These are phyloP conservation scores for Lizonia empirigonia DNA, from an alignment of 2,329 filamentous ascomycete genomes.

Conservation along the genomic window DNA sequence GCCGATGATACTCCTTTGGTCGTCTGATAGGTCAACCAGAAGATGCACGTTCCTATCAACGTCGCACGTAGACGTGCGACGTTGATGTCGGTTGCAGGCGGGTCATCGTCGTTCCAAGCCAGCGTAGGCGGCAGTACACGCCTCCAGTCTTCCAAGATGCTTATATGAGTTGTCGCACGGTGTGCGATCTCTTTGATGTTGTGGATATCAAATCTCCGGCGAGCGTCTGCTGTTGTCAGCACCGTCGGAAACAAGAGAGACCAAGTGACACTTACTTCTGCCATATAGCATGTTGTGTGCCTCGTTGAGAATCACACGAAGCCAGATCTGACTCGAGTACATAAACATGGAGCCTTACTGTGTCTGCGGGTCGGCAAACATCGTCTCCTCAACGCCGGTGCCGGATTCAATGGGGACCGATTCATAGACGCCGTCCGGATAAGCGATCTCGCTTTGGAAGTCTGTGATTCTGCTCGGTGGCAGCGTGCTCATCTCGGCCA, in stretches of 20 bases:
- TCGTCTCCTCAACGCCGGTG: constrained; percentile 9
- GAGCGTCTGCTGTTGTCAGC: constrained; percentile 40
- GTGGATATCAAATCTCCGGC: constrained; percentile 42
- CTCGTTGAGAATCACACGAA: constrained; percentile 62
- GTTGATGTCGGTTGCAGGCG: constrained; percentile 76
- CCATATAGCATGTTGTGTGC: constrained; percentile 63
- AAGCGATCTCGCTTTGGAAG: constrained; percentile 66
- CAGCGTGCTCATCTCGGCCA: constrained; percentile 76
- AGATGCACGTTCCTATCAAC: constrained; percentile 51
- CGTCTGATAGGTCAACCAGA: constrained; percentile 35
- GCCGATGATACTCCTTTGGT: constrained; percentile 34
- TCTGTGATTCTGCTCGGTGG: constrained; percentile 65
- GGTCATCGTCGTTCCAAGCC: constrained; percentile 70
- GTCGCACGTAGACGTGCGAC: constrained; percentile 85
- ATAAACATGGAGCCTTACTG: constrained; percentile 55
- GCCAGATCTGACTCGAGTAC: constrained; percentile 66
- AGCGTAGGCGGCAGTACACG: constrained; percentile 57
- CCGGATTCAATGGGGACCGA: constrained; percentile 30
- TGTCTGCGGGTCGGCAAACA: constrained; percentile 15
- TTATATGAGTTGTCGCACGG: constrained; percentile 38
- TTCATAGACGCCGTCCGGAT: constrained; percentile 65
- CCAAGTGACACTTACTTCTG: constrained; percentile 26
- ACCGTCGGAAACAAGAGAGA: constrained; percentile 12
- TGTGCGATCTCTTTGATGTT: constrained; percentile 40
- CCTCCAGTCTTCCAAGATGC: constrained; percentile 61